Conservation (phyloP, 495 filamentous ascomycete species). For the Evernia prunastri region DNA sequence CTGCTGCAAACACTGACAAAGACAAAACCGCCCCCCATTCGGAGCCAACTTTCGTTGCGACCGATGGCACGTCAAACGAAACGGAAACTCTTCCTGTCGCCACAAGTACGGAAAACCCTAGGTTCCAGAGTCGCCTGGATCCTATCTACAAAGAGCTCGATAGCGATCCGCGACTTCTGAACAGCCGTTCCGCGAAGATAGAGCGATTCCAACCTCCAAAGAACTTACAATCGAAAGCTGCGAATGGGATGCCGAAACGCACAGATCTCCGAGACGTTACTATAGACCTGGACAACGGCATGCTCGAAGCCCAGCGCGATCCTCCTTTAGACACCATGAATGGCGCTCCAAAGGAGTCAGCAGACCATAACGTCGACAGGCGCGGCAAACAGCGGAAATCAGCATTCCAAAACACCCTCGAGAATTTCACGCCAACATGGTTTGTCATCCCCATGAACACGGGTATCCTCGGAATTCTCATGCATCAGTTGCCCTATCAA, state of each 20-base stretch:
- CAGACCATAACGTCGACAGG: background rate
- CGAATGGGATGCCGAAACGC: background rate
- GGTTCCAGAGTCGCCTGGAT: too few species aligned
- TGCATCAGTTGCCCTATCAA: slow-evolving; percentile 3
- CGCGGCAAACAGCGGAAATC: background rate
- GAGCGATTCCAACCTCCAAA: background rate
- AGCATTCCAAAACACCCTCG: background rate
- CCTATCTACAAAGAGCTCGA: too few species aligned
- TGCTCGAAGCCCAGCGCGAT: background rate
- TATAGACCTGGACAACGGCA: background rate
- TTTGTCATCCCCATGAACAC: slow-evolving; percentile 3
- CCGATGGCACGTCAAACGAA: too few species aligned
- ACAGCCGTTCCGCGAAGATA: background rate
- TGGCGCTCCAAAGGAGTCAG: background rate
- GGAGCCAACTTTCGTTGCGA: too few species aligned
- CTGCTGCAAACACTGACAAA: too few species aligned
- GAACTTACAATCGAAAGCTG: background rate
- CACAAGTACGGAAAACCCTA: too few species aligned
- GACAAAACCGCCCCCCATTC: too few species aligned
- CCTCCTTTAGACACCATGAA: background rate
- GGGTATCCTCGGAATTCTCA: slow-evolving; percentile 2
- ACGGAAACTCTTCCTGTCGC: too few species aligned
- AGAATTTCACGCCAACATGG: slow-evolving; percentile 6
- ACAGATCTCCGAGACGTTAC: background rate
- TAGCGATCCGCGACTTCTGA: background rate